These are phyloP conservation scores for Histomonas meleagridis DNA, from an alignment of 208 protist species.

Conservation along the genomic window DNA sequence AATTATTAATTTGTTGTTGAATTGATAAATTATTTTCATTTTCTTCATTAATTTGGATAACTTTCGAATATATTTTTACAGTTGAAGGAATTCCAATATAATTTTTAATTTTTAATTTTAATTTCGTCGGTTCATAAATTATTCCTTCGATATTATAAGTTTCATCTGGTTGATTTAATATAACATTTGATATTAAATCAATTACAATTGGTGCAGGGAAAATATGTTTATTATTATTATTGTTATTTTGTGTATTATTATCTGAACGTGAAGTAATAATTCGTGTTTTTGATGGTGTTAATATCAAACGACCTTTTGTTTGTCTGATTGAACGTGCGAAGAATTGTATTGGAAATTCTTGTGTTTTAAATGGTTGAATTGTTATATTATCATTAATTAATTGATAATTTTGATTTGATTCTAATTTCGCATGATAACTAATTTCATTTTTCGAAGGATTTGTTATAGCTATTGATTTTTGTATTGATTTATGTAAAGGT, in stretches of 20 bases:
- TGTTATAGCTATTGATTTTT: background rate
- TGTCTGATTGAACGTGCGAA: background rate
- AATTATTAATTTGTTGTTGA: background rate
- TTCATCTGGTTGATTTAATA: background rate
- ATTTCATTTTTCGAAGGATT: conserved; percentile 13
- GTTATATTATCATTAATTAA: background rate
- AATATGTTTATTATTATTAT: background rate
- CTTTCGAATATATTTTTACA: background rate
- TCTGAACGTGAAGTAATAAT: background rate
- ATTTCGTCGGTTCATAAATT: background rate
- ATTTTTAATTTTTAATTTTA: background rate
- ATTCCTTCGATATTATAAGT: background rate
- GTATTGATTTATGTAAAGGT: background rate
- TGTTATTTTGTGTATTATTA: background rate
- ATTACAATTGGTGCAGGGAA: conserved; percentile 22
- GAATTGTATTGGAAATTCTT: background rate
- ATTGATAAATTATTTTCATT: background rate
- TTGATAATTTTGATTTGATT: background rate
- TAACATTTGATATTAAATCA: conserved; percentile 19
- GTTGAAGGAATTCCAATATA: background rate
- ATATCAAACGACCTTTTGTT: background rate
- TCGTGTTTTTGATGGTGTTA: background rate
- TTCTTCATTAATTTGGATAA: background rate
- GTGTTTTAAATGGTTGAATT: background rate
- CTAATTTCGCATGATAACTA: background rate